Percentiles rank a stretch among this genome's conserved stretches.
These are phyloP conservation scores for Aspergillus sergii DNA, from an alignment of 2,329 filamentous ascomycete genomes.

Conservation along the genomic window DNA sequence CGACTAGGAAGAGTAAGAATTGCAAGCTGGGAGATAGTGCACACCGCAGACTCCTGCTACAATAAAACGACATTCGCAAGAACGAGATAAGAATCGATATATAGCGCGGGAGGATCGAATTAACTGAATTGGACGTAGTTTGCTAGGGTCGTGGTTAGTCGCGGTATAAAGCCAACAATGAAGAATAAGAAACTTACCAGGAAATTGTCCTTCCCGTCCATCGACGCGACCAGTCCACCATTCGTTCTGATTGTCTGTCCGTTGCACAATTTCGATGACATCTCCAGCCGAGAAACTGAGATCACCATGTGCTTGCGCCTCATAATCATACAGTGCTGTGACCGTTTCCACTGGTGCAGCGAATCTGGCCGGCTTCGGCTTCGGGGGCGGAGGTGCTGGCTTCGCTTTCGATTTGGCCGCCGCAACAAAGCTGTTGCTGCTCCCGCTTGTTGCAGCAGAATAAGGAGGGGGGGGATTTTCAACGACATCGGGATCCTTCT, in stretches of 20 bases:
- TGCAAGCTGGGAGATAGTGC: slow-evolving; percentile 1
- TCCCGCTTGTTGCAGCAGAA: slow-evolving; percentile 51
- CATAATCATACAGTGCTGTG: slow-evolving; percentile 93
- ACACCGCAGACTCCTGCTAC: slow-evolving; percentile 10
- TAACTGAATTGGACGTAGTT: slow-evolving; percentile 43
- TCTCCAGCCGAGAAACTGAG: slow-evolving; percentile 88
- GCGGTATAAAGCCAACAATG: background rate
- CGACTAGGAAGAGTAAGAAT: background rate
- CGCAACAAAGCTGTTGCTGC: slow-evolving; percentile 51
- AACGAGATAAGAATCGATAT: slow-evolving; percentile 13
- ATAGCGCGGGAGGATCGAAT: slow-evolving; percentile 11
- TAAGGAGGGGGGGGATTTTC: slow-evolving; percentile 74
- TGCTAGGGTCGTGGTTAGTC: slow-evolving; percentile 27
- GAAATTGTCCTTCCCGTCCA: slow-evolving; percentile 87
- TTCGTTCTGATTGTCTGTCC: slow-evolving; percentile 90
- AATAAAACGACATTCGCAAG: slow-evolving; percentile 8
- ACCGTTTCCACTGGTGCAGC: slow-evolving; percentile 74
- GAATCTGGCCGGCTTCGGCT: slow-evolving; percentile 76
- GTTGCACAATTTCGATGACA: slow-evolving; percentile 80
- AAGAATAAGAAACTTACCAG: slow-evolving; percentile 63
- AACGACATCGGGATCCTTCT: slow-evolving; percentile 47
- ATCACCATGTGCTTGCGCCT: slow-evolving; percentile 92
- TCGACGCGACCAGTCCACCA: slow-evolving; percentile 90
- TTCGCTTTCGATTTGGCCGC: slow-evolving; percentile 74
- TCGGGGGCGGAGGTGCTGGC: slow-evolving; percentile 69